These are phyloP conservation scores for Aphanomyces cochlioides DNA, from an alignment of 352 stramenopile genomes.

Conservation along the genomic window DNA sequence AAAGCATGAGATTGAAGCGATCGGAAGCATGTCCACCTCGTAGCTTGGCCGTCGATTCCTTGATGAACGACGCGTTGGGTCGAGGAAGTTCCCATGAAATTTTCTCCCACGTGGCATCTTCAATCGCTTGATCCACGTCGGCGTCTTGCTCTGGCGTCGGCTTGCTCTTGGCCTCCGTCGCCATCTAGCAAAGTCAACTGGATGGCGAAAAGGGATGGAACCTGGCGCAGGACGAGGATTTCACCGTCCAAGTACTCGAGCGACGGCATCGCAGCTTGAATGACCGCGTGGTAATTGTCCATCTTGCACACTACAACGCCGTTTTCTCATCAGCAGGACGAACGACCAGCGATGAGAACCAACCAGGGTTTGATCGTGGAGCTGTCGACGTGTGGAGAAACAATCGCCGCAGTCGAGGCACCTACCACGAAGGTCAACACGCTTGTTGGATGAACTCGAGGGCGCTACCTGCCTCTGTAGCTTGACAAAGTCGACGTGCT, in stretches of 20 bases:
- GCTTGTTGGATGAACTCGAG: neutral
- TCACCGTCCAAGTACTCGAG: slow-evolving; percentile 57
- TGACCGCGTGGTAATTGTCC: slow-evolving; percentile 22
- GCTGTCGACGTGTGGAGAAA: slow-evolving; percentile 44
- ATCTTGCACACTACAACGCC: slow-evolving; percentile 21
- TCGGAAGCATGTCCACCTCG: neutral
- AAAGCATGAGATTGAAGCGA: neutral
- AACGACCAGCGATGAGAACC: neutral
- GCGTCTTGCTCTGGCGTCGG: neutral
- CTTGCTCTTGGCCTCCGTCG: too few relatives aligned
- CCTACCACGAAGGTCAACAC: slow-evolving; percentile 28
- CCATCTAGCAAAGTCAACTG: too few relatives aligned
- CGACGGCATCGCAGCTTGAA: slow-evolving; percentile 39
- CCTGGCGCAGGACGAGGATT: slow-evolving; percentile 41
- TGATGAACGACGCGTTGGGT: neutral
- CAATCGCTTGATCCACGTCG: slow-evolving; percentile 1
- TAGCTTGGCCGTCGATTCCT: neutral
- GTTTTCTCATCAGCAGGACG: neutral
- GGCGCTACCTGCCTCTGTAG: slow-evolving; percentile 38
- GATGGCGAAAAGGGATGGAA: neutral
- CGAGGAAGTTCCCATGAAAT: slow-evolving; percentile 6
- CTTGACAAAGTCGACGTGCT: slow-evolving; percentile 40
- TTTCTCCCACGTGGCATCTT: slow-evolving; percentile 5
- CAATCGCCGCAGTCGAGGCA: slow-evolving; percentile 51
- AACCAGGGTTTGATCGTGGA: slow-evolving; percentile 20